Base-by-base conservation (phyloP, 2,329 filamentous ascomycete species). In the Chlorencoelia australis region DNA sequence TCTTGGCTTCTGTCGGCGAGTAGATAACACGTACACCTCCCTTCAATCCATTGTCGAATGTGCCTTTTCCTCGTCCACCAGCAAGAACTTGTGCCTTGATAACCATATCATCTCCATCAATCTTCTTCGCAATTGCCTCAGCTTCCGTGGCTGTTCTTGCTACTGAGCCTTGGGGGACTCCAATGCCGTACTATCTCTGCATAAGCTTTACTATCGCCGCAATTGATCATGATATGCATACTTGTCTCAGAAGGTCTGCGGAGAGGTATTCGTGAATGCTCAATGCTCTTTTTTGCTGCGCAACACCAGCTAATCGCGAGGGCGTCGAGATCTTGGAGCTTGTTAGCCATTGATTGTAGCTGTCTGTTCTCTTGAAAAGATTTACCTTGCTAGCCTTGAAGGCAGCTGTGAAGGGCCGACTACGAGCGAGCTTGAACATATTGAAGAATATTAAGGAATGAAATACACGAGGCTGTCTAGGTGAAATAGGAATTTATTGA, bases 41-140 rank as follows among this genome's bases (percentile, higher is more conserved):
- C 75, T 98, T 98, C 62, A 98, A 80, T 56, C 91, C 91, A 66
- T 95, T 96, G 69, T 94, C 87, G 61, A 98, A 98, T 54, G 79
- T 81, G 53, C 91, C 91, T 74, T 98, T 98, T 67, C 91, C 91
- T 71, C 91, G 83, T 49, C 91, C 91, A 67, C 91, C 91, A 46
- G 91, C 91, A 46, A 98, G 82, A 44, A 98, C 91, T 71, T 98
- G 91, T 45, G 91, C 91, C 77, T 98, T 98, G 75, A 98, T 96
- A 54, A 98, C 91, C 78, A 95, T 89, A 64, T 98, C 91, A 60
- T 94, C 89, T 55, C 74, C 82, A 70, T 86, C 83, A 58, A 98
- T 91, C 50, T 79, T 69, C 69, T 89, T 88, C 41, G 91, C 91
- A 57, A 96, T 75, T 54, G 76, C 71, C 74, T 95, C 89, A 51